phyloP scores from a whole-genome alignment of 2,329 filamentous ascomycete genomes.

The Triangularia setosa region DNA sequence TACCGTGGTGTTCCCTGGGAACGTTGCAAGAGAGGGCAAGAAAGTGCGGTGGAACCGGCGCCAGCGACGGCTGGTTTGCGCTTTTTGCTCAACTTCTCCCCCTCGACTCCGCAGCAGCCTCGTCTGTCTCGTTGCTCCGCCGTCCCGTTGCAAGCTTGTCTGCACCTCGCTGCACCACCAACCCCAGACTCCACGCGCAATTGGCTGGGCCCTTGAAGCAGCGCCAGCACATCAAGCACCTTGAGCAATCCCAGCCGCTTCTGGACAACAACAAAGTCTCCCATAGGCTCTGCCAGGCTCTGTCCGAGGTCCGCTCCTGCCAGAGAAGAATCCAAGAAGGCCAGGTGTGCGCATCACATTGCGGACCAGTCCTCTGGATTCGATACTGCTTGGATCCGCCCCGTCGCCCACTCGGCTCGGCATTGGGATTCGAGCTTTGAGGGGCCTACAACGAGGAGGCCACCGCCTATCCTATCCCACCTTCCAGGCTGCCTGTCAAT shows the following conservation, averaged over 20 bases:
- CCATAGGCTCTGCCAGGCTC: constrained; percentile 21
- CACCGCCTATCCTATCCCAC: not conserved
- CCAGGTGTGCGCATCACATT: constrained; percentile 7
- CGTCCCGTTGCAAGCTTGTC: constrained; percentile 18
- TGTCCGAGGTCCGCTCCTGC: not conserved
- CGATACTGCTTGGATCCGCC: not conserved
- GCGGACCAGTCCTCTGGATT: not conserved
- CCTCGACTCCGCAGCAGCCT: constrained; percentile 13
- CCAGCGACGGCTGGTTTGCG: not conserved
- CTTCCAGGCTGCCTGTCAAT: not conserved
- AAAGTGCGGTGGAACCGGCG: not conserved
- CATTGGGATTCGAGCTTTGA: constrained; percentile 10
- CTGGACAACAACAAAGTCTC: constrained; percentile 36
- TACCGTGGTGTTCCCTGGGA: not conserved
- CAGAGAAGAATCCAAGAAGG: constrained; percentile 3
- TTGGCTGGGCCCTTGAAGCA: constrained; percentile 29
- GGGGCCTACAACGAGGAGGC: not conserved
- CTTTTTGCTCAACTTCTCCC: not conserved
- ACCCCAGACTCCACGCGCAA: constrained; percentile 26
- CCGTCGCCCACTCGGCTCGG: constrained; percentile 6
- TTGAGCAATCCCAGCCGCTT: constrained; percentile 26
- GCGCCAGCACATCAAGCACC: constrained; percentile 32
- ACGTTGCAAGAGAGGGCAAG: not conserved
- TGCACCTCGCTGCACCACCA: constrained; percentile 28
- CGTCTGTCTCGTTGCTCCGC: constrained; percentile 6